phyloP scores from a whole-genome alignment of 2,329 filamentous ascomycete species.

The Hypocreales sp. region DNA sequence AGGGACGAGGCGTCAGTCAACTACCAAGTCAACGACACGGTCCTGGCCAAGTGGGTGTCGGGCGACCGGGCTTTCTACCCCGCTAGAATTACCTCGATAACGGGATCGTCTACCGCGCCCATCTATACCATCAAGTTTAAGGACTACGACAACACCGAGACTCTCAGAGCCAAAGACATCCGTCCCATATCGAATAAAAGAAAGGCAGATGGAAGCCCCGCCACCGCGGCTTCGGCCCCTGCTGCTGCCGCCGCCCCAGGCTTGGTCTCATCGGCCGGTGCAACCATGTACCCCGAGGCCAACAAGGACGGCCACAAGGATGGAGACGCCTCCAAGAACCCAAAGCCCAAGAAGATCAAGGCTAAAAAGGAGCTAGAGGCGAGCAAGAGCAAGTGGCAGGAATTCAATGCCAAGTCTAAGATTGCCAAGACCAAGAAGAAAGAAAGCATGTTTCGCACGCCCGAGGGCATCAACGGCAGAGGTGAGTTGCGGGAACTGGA shows the following conservation, averaged over 20 bases:
- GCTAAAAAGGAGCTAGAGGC: constrained; percentile 83
- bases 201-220: constrained; percentile 66
- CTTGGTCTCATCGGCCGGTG: constrained; percentile 38
- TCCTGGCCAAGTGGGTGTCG: constrained; percentile 80
- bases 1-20: constrained; percentile 37
- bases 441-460: constrained; percentile 93
- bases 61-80: constrained; percentile 86
- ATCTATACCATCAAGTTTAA: constrained; percentile 95
- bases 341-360: constrained; percentile 78
- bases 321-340: constrained; percentile 52
- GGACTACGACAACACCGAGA: constrained; percentile 75
- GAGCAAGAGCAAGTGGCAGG: constrained; percentile 87
- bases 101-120: constrained; percentile 76
- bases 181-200: constrained; percentile 68
- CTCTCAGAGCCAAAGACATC: constrained; percentile 67
- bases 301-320: constrained; percentile 46
- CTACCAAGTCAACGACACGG: constrained; percentile 78
- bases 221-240: constrained; percentile 25
- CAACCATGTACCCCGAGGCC: constrained; percentile 44
- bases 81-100: constrained; percentile 84
- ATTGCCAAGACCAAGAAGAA: constrained; percentile 57
- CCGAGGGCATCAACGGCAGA: constrained; percentile 71
- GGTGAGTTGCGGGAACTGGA: constrained; percentile 50
- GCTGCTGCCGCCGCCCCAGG: constrained; percentile 19
- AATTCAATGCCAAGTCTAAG: constrained; percentile 71